Evolutionary conservation across 2,329 filamentous ascomycete species (phyloP), one percentile per base, ranked within the genome.

Genomic region (Phymatotrichopsis omnivora): DNA sequence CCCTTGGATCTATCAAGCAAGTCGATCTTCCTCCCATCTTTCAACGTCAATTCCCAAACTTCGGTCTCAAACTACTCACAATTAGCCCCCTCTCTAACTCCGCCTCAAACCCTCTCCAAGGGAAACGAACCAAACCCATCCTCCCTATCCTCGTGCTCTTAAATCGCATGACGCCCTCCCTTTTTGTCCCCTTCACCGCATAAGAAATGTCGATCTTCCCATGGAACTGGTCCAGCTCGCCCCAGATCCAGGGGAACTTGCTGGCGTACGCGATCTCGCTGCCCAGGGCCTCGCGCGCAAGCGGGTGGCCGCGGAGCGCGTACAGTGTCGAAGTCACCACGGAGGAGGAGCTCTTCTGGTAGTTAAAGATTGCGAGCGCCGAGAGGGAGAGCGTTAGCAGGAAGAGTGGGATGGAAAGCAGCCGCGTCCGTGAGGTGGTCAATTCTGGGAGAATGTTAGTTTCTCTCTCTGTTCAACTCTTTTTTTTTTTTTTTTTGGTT

Each of bases 351-450:
- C 80, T 77, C 65, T 95, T 95, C 65, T 98, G 89, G 75, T 98
- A 96, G 74, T 98, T 98, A 81, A 98, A 96, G 65, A 98, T 95
- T 49, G 93, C 68, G 55, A 80, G 79, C 56, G 80, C 81, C 44
- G 73, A 70, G 34, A 12, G 11, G 28, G 58, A 62, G 11, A 43
- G 20, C n/a, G 25, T 24, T 23, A 27, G 23, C n/a, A 29, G 10
- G 20, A 47, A 47, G 7, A 47, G n/a, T 2, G 44, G 44, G 24
- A 47, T 25, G 12, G 44, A 32, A 11, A 42, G 16, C 12, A 42
- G 24, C 5, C n/a, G n/a, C 17, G 4, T 2, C 6, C 7, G 6
- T 17, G 32, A 22, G n/a, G 20, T 35, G 8, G 16, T 16, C 3
- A 22, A n/a, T 17, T 20, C 32, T 35, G 32, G 16, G 32, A 29